Evolutionary conservation across 129 eudicot species (phyloP).

Genomic region (Heracleum sosnowskyi): DNA sequence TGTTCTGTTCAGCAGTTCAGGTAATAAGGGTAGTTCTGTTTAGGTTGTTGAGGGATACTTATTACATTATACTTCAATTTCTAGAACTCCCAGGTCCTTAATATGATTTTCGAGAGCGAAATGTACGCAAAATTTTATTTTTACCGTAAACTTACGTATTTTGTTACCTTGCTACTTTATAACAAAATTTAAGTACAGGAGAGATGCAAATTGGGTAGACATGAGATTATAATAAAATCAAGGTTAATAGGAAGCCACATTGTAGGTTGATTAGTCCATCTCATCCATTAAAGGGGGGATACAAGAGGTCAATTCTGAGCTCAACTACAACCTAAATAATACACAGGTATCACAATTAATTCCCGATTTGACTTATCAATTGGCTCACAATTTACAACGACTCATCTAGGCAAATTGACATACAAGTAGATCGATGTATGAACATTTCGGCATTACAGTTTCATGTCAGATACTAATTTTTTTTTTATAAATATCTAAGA

Average conservation of each 20-base stretch:
- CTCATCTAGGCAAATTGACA: neutral
- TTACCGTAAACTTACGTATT: too few species aligned
- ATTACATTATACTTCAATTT: too few species aligned
- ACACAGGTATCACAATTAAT: neutral
- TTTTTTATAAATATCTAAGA: neutral
- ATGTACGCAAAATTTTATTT: too few species aligned
- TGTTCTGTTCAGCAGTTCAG: neutral
- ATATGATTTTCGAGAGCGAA: too few species aligned
- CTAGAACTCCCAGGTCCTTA: too few species aligned
- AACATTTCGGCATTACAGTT: neutral
- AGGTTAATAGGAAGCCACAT: neutral
- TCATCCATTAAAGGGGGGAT: neutral
- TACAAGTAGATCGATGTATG: neutral
- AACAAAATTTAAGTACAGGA: too few species aligned
- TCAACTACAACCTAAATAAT: neutral
- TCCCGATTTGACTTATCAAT: neutral
- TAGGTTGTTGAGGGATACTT: neutral
- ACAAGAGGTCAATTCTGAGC: neutral
- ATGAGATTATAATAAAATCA: too few species aligned
- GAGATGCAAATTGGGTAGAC: too few species aligned
- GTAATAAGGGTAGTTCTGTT: slow-evolving; percentile 2
- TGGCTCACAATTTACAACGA: neutral
- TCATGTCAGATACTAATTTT: neutral
- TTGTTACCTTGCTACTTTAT: too few species aligned
- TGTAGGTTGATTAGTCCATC: neutral